Percentiles rank a stretch among this genome's conserved stretches.
Conservation (phyloP, 169 alveolate species). For the Plasmodium sp. region DNA sequence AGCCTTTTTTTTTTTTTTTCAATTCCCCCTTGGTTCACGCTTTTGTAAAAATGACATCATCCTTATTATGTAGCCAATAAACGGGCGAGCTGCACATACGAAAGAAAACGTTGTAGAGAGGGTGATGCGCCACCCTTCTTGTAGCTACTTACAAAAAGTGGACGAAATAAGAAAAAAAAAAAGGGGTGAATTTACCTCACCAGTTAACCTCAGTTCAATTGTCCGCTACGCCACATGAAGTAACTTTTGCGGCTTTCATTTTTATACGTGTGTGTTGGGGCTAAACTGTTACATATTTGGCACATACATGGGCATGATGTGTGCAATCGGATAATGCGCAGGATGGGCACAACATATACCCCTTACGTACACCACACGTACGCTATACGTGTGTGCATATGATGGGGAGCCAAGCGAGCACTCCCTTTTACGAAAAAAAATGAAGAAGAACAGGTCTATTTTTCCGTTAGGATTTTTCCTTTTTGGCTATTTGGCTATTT, state of each 20-base stretch:
- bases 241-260: neutral
- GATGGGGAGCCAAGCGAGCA: neutral
- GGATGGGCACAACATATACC: neutral
- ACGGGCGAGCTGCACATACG: neutral
- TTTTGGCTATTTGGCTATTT: neutral
- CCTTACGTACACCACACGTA: neutral
- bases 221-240: neutral
- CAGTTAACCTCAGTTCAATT: neutral
- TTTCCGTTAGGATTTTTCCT: neutral
- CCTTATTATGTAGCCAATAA: neutral
- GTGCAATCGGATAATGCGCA: neutral
- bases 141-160: neutral
- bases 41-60: neutral
- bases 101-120: neutral
- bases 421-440: neutral
- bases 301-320: neutral
- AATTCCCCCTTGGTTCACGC: neutral
- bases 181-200: neutral
- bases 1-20: neutral
- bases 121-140: neutral
- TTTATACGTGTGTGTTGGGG: neutral
- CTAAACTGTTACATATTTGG: neutral
- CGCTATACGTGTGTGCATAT: neutral
- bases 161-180: neutral
- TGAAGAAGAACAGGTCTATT: neutral